Evolutionary conservation across 257 asterid genomes (phyloP).

Genomic region (Gentiana straminea): DNA sequence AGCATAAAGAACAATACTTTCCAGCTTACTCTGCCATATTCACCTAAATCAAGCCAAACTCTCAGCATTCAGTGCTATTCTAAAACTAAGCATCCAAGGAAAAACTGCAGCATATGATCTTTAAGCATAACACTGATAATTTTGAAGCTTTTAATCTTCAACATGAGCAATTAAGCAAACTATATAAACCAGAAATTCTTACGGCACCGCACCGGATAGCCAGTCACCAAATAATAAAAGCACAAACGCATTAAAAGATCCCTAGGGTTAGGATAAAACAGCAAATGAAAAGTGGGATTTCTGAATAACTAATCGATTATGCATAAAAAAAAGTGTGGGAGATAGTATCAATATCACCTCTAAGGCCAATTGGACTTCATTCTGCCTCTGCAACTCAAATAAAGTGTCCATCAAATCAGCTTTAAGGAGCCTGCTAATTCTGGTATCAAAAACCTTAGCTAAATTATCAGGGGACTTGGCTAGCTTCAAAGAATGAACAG

Average conservation of each 20-base stretch:
- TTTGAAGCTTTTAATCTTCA: too few relatives aligned
- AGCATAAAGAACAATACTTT: too few relatives aligned
- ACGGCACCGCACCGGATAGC: too few relatives aligned
- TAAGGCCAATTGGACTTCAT: constrained; percentile 46
- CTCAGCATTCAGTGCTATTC: too few relatives aligned
- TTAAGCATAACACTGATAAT: too few relatives aligned
- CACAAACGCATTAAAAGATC: too few relatives aligned
- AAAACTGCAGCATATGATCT: too few relatives aligned
- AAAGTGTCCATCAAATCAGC: constrained; percentile 53
- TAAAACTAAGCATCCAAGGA: too few relatives aligned
- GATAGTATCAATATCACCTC: constrained; percentile 12
- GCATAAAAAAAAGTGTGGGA: not conserved
- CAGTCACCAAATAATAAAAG: too few relatives aligned
- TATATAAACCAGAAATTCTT: not conserved
- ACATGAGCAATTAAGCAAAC: not conserved
- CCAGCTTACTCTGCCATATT: too few relatives aligned
- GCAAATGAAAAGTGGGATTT: not conserved
- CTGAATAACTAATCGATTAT: not conserved
- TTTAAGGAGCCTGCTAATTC: constrained; percentile 55
- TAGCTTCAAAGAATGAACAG: constrained; percentile 60
- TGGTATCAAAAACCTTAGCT: constrained; percentile 31
- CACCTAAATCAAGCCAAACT: too few relatives aligned
- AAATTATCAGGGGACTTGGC: constrained; percentile 38
- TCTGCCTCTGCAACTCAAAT: constrained; percentile 63
- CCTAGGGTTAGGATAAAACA: too few relatives aligned